These are phyloP conservation scores for Mytilinidion resinicola DNA, from an alignment of 495 filamentous ascomycete species.

Conservation along the genomic window DNA sequence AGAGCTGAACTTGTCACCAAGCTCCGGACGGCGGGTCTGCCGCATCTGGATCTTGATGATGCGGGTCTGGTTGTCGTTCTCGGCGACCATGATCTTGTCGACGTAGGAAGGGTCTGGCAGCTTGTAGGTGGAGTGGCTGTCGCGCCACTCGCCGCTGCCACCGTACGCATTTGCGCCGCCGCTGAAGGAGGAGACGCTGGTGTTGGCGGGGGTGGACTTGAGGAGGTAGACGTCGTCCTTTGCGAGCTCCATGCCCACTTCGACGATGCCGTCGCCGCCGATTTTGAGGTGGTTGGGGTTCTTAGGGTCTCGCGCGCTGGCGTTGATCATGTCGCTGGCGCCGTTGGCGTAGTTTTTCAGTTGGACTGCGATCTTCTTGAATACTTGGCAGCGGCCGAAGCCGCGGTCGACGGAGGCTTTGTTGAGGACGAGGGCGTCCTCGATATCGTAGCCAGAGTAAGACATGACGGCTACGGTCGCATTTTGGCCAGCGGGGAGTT, in stretches of 20 bases:
- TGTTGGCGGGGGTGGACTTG: constrained; percentile 73
- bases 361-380: constrained; percentile 47
- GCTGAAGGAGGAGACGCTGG: constrained; percentile 40
- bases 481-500: constrained; percentile 92
- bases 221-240: constrained; percentile 79
- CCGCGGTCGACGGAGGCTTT: constrained; percentile 90
- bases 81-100: constrained; percentile 87
- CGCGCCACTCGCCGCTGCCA: constrained; percentile 49
- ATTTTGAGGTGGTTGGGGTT: constrained; percentile 65
- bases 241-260: constrained; percentile 68
- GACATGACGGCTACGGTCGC: constrained; percentile 98
- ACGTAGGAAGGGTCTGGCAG: constrained; percentile 79
- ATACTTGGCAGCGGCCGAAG: constrained; percentile 93
- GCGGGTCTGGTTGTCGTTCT: constrained; percentile 71
- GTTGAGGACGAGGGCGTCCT: constrained; percentile 95
- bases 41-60: constrained; percentile 87
- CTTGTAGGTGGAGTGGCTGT: constrained; percentile 72
- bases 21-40: constrained; percentile 86
- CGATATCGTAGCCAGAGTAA: constrained; percentile 98
- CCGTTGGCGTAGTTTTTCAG: constrained; percentile 71
- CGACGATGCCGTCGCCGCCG: constrained; percentile 73
- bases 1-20: constrained; percentile 53
- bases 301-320: constrained; percentile 49
- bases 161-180: background rate
- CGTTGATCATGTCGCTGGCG: constrained; percentile 63